Evolutionary conservation across 129 eudicot species (phyloP).

Genomic region (Ambrosia trifida): DNA sequence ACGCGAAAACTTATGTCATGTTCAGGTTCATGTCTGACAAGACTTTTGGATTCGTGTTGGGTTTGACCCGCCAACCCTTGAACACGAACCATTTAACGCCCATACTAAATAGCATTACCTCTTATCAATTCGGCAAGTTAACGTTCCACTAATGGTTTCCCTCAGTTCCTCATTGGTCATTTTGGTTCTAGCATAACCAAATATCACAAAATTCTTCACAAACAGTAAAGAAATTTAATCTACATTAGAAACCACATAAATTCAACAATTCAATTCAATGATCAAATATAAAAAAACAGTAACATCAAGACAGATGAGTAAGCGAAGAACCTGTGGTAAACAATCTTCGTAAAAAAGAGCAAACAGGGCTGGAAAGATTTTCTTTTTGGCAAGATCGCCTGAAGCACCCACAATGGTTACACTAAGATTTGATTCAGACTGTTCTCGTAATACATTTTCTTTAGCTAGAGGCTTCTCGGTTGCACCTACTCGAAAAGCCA

Average conservation of each 20-base stretch:
- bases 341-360: constrained; percentile 83
- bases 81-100: background rate
- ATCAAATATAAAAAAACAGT: background rate
- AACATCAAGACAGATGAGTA: background rate
- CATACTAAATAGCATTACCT: constrained; percentile 38
- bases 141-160: constrained; percentile 73
- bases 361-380: constrained; percentile 87
- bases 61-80: background rate
- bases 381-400: constrained; percentile 95
- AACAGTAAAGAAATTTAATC: constrained; percentile 4
- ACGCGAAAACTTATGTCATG: background rate
- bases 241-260: background rate
- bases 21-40: background rate
- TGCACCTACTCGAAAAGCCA: constrained; percentile 42
- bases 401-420: constrained; percentile 90
- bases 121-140: constrained; percentile 85
- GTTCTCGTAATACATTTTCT: constrained; percentile 35
- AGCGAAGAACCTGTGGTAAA: constrained; percentile 66
- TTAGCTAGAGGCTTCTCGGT: constrained; percentile 49
- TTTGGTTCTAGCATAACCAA: constrained; percentile 84
- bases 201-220: constrained; percentile 66
- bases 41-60: background rate
- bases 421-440: constrained; percentile 54
- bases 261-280: background rate
- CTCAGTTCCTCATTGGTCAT: constrained; percentile 86